phyloP scores from a whole-genome alignment of 176 grass and related monocot species.

The Aegilops longissima region DNA sequence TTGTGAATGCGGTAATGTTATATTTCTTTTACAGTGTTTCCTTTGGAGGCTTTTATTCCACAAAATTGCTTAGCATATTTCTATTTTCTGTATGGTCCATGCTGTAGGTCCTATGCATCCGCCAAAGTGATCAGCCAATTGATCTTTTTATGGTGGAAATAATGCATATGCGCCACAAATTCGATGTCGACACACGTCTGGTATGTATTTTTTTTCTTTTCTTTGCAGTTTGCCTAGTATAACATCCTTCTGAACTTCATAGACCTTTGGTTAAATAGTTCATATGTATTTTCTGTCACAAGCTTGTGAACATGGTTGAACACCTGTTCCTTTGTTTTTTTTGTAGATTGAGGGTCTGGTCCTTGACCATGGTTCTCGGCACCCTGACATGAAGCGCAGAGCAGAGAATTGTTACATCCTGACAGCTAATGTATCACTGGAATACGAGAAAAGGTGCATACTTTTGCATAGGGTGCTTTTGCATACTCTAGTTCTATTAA shows the following conservation, averaged over 20 bases:
- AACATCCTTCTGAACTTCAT: neutral
- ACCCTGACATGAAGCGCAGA: slow-evolving; percentile 98
- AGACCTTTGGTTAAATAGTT: neutral
- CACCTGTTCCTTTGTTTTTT: neutral
- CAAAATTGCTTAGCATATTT: neutral
- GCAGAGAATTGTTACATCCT: slow-evolving; percentile 98
- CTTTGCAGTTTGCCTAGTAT: neutral
- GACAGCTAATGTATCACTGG: slow-evolving; percentile 95
- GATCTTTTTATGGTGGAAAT: slow-evolving; percentile 99
- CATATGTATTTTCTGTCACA: neutral
- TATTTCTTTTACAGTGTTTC: neutral
- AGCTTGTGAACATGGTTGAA: neutral
- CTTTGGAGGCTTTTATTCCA: neutral
- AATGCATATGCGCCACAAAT: slow-evolving; percentile 99
- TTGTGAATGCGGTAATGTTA: slow-evolving; percentile 69
- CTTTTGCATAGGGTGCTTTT: neutral
- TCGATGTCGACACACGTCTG: slow-evolving; percentile 90
- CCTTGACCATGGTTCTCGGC: slow-evolving; percentile 95
- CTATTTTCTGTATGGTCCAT: neutral
- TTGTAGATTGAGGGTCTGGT: slow-evolving; percentile 91
- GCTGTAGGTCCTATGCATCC: slow-evolving; percentile 79
- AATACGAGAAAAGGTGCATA: slow-evolving; percentile 95
- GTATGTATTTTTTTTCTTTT: slow-evolving; percentile 38
- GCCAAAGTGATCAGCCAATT: slow-evolving; percentile 68
- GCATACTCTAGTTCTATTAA: neutral